Percentiles rank a stretch among this genome's conserved stretches.
phyloP scores from a whole-genome alignment of 2,329 filamentous ascomycete species.

The Tricladium varicosporioides region DNA sequence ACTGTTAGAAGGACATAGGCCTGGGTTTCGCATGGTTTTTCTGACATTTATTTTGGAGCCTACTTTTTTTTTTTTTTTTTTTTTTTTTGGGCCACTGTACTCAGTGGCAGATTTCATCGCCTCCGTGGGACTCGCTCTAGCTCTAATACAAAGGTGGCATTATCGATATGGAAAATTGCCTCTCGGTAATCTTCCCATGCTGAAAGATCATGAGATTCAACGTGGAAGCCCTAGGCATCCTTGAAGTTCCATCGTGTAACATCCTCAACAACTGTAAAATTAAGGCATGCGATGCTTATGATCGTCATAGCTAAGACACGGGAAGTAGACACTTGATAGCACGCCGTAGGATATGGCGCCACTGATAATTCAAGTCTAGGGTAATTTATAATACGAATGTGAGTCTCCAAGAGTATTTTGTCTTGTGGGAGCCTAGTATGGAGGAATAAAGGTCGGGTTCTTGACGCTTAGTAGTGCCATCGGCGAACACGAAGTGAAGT shows the following conservation, averaged over 20 bases:
- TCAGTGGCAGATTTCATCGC: background rate
- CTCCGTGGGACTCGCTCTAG: conserved; percentile 9
- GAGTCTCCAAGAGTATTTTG: conserved; percentile 1
- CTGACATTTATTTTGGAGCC: conserved; percentile 4
- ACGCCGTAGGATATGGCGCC: conserved; percentile 17
- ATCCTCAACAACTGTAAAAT: conserved; percentile 12
- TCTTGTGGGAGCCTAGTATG: conserved; percentile 5
- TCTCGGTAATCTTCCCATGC: conserved; percentile 6
- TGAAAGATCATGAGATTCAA: conserved; percentile 8
- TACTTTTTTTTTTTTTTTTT: too few relatives aligned
- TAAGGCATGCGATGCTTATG: conserved; percentile 9
- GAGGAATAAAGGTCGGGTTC: conserved; percentile 3
- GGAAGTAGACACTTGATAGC: conserved; percentile 14
- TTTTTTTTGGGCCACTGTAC: too few relatives aligned
- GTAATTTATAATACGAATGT: conserved; percentile 11
- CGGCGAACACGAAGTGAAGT: conserved; percentile 5
- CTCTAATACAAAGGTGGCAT: conserved; percentile 8
- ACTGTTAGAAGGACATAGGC: conserved; percentile 15
- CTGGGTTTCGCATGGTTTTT: background rate
- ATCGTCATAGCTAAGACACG: conserved; percentile 13
- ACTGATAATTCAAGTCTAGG: conserved; percentile 15
- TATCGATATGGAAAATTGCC: conserved; percentile 10
- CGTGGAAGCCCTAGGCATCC: background rate
- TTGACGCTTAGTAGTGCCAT: background rate
- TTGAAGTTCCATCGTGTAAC: conserved; percentile 3